Evolutionary conservation across 768 basidiomycete genomes (phyloP).

Genomic region (Mycena polygramma): DNA sequence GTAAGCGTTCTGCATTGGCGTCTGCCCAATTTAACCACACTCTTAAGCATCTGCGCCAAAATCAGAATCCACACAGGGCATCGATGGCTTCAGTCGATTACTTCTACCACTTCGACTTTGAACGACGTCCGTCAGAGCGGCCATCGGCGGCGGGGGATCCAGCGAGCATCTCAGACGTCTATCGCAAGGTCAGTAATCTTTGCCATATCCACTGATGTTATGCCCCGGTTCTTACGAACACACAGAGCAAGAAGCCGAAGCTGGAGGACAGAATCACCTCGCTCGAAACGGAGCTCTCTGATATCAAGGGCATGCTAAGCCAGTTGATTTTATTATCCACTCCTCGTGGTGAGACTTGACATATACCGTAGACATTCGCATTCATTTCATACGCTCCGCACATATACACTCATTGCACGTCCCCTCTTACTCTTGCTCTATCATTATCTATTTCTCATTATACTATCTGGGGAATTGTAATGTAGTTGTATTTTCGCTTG

Average conservation of each 20-base stretch:
- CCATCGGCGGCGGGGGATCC: neutral
- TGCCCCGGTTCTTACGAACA: neutral
- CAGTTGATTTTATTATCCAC: conserved; percentile 29
- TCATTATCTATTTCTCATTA: no score
- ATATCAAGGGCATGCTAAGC: conserved; percentile 36
- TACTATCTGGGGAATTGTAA: no score
- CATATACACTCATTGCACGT: neutral
- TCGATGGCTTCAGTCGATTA: conserved; percentile 9
- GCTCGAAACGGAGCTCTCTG: conserved; percentile 35
- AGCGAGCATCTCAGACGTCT: conserved; percentile 30
- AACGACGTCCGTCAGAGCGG: conserved; percentile 25
- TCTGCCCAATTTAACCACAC: neutral
- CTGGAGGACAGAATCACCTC: conserved; percentile 36
- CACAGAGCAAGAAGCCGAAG: conserved; percentile 33
- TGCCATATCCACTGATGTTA: no score
- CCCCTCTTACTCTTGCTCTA: no score
- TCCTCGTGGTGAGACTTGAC: neutral
- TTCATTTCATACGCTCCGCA: neutral
- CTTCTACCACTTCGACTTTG: conserved; percentile 37
- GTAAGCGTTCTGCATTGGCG: neutral
- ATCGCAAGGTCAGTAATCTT: conserved; percentile 21
- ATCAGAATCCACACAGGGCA: neutral
- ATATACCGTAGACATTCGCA: neutral
- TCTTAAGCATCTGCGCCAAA: neutral
- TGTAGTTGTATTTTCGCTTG: no score